Evolutionary conservation across 371 early-diverging fungal species (phyloP), one percentile per base, ranked within the genome.

Genomic region (Mucor saturninus): DNA sequence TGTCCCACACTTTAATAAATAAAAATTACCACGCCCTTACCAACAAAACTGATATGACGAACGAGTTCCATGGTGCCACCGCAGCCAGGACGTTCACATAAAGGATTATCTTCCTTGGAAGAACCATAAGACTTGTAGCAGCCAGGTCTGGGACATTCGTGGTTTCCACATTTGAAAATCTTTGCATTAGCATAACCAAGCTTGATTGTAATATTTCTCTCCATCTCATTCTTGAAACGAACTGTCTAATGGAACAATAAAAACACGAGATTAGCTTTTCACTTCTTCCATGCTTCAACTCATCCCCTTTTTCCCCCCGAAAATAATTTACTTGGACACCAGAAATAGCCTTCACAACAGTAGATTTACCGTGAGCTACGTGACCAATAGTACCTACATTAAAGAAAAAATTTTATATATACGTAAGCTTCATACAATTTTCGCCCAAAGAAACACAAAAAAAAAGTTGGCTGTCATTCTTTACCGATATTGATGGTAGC

Each of bases 311-410:
- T 21, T 21, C 21, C 21, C 21, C 21, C 21, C 21, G 21, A 43
- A 15, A 14, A 10, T 37, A 48, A 21, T 43, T 69, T 85, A 89
- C 89, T 83, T 96, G 95, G 39, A 99, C 97, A 67, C 99, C 99
- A 54, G 99, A 99, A 71, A 99, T 98, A 55, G 99, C 98, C 78
- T 95, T 98, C 61, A 99, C 99, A 39, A 99, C 96, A 4, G 99
- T 99, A 14, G 99, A 97, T 90, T 99, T 99, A 74, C 99, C 99
- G 89, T 99, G 99, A 55, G 99, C 99, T 73, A 99, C 99, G 86
- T 99, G 99, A 56, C 99, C 99, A 79, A 99, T 99, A 54, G 99
- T 99, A 73, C 97, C 98, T 90, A 75, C 53, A 21, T 21, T 21
- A 1, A 54, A 66, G 40, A 62, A 67, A 54, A 45, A 42, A 48